Percentiles rank a stretch among this genome's conserved stretches.
Conservation (phyloP, 768 basidiomycete genomes). For the Coprinopsis sp. region DNA sequence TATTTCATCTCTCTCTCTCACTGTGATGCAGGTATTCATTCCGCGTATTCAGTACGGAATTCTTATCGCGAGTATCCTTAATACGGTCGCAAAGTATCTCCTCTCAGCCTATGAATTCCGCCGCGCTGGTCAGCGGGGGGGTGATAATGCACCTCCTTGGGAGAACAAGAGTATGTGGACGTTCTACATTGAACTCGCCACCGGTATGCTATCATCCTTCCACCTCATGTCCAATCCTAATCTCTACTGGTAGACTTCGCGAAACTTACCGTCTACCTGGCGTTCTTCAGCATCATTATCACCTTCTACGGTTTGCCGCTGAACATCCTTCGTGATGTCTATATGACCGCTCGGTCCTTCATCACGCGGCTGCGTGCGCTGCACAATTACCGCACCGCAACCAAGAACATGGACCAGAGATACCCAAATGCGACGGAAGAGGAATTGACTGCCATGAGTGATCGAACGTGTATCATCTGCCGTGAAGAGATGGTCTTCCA, state of each 20-base stretch:
- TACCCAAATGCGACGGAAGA: conserved; percentile 90
- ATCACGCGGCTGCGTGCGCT: conserved; percentile 82
- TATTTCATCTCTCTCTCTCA: conserved; percentile 8
- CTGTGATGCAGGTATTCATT: conserved; percentile 1
- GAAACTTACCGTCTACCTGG: conserved; percentile 86
- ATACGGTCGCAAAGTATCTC: conserved; percentile 76
- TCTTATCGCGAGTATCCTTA: conserved; percentile 73
- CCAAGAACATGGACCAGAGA: conserved; percentile 91
- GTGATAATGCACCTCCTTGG: conserved; percentile 87
- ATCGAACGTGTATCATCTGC: conserved; percentile 96
- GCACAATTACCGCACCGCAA: conserved; percentile 89
- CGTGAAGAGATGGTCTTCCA: conserved; percentile 84
- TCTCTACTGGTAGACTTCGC: conserved; percentile 67
- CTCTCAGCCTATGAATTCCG: conserved; percentile 80
- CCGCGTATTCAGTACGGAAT: conserved; percentile 69
- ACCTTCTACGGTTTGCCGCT: conserved; percentile 92
- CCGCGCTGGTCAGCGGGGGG: conserved; percentile 70
- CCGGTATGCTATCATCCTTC: conserved; percentile 51
- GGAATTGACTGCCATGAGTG: conserved; percentile 76
- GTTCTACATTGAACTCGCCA: conserved; percentile 89
- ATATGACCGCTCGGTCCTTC: conserved; percentile 92
- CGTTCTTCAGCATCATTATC: conserved; percentile 92
- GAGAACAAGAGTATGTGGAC: conserved; percentile 97
- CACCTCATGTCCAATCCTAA: conserved; percentile 8
- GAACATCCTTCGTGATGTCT: conserved; percentile 96